Evolutionary conservation across 2,329 filamentous ascomycete species (phyloP), one percentile per base, ranked within the genome.

Genomic region (Clathrospora elynae): DNA sequence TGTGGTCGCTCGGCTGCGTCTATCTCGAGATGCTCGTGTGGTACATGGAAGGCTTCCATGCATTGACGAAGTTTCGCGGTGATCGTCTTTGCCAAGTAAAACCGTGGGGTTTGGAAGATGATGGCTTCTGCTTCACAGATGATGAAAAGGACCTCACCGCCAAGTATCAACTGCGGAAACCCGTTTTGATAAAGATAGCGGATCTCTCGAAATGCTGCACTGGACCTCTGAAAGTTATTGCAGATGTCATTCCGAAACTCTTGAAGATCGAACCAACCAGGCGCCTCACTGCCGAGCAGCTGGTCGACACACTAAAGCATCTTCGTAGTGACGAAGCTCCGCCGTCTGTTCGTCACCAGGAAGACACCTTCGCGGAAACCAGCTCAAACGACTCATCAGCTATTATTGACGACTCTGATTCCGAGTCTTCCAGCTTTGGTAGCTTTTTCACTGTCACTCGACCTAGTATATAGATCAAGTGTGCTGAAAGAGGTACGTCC

Each of bases 1-100:
- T 70, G 1, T 75, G 71, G 72, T 71, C 71, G 6, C 38, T 66
- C 3, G 61, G 61, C 5, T 63, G 57, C 28, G 43, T 64, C 3
- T 53, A 51, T 20, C 48, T 56, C 10, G 60, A 62, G 24, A 37
- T 55, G 5, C 48, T 51, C 6, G 49, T 61, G 2, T 66, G 62
- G 62, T 45, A 49, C n/a, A 25, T 51, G 1, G 35, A 46, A 14
- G 59, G 53, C 9, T 28, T 25, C n/a, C 14, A 28, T 2, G 35
- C 35, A 14, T 7, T 39, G n/a, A 9, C 10, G 8, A 9, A n/a
- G 3, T 39, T 39, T 19, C 36, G 36, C 12, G 18, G 7, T 2
- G 36, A n/a, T 23, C 36, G 36, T 18, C 3, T 24, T 1, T 6
- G 26, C 2, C 18, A 23, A 17, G 29, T 31, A 3, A 31, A 32